Evolutionary conservation across 2,329 filamentous ascomycete genomes (phyloP), one percentile per base, ranked within the genome.

Genomic region (Diaporthe vaccinii): DNA sequence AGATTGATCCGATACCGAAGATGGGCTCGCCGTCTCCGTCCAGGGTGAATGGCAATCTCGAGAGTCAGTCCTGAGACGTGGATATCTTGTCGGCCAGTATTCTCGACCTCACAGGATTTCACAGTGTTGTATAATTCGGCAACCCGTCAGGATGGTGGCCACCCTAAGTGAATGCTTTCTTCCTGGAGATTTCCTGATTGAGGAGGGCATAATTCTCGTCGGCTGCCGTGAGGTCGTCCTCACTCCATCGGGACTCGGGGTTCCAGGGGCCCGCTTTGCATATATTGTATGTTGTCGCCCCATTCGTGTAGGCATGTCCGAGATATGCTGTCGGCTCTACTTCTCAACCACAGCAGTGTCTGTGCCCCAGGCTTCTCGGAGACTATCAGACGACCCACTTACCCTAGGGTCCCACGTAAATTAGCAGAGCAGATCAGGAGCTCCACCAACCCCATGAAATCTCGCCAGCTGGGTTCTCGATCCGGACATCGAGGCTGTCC

Each of bases 371-470:
- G 44, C 20, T 46, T 68, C 65, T 46, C 65, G 31, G 65, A 53
- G 14, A 41, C 46, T 36, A 67, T 53, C 65, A 68, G 65, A 68
- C 65, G 46, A 68, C 34, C 65, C 65, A 53, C 65, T n/a, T 12
- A 17, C 15, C 46, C 46, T 25, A 53, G 46, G 65, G 65, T 68
- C 65, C 65, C 65, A 39, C 65, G 65, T 68, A 68, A 68, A 68
- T 68, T 25, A 68, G n/a, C 14, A 53, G 22, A 25, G 65, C 46
- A 53, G 65, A 53, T 68, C 65, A 68, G 65, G 65, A 68, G 49
- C 31, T 39, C 65, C 46, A 53, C 46, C 22, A 39, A 68, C 65
- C 65, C 65, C 65, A 68, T 68, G 65, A 39, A 68, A 53, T 68
- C 46, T 68, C 65, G 46, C 65, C 65, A 53, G 34, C 31, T 53